phyloP scores from a whole-genome alignment of 495 filamentous ascomycete species.

The Paragyromitra xinjiangensis region DNA sequence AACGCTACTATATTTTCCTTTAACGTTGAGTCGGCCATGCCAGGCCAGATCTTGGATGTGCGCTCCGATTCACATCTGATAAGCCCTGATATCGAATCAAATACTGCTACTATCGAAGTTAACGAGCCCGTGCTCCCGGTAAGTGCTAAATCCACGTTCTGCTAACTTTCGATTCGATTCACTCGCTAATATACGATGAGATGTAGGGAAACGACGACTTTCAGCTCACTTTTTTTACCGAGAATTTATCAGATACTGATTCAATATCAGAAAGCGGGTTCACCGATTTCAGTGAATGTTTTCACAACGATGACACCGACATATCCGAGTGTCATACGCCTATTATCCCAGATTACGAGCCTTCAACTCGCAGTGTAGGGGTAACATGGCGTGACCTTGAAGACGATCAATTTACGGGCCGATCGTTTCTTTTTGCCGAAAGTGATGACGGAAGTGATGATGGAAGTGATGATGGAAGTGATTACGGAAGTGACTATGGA shows the following conservation, averaged over 20 bases:
- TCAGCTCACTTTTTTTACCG: constrained; percentile 49
- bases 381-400: constrained; percentile 35
- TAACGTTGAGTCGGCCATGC: constrained; percentile 51
- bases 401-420: constrained; percentile 42
- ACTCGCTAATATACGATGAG: constrained; percentile 24
- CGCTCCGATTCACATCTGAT: constrained; percentile 47
- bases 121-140: constrained; percentile 44
- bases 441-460: constrained; percentile 40
- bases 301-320: constrained; percentile 45
- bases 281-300: constrained; percentile 48
- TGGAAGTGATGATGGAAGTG: not conserved
- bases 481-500: not conserved
- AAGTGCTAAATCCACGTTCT: constrained; percentile 14
- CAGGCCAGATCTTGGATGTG: constrained; percentile 48
- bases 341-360: constrained; percentile 32
- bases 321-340: constrained; percentile 41
- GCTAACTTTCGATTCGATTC: constrained; percentile 7
- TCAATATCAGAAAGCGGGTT: constrained; percentile 42
- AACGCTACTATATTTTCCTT: constrained; percentile 50
- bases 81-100: constrained; percentile 49
- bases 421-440: constrained; percentile 47
- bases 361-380: constrained; percentile 7
- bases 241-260: constrained; percentile 47
- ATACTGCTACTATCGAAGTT: constrained; percentile 45
- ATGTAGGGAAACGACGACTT: constrained; percentile 48